Evolutionary conservation across 306 rosid species (phyloP), one percentile per base, ranked within the genome.

Genomic region (Quercus ilex): DNA sequence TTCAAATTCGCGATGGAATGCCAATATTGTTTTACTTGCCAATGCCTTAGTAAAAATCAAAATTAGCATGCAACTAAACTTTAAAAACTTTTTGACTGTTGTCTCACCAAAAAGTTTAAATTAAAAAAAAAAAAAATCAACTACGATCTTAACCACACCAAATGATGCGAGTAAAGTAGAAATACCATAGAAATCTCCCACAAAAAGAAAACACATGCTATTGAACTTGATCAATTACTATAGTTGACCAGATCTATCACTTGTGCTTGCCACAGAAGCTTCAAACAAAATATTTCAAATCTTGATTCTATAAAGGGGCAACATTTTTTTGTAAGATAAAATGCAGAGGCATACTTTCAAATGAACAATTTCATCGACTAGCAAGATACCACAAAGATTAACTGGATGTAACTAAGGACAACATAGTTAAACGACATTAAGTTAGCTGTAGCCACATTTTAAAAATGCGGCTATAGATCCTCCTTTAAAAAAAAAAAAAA

Each of bases 351-450:
- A 55, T 9, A 23, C 76, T 63, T 33, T 58, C 35, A 4, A 11
- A 14, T 30, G 20, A 73, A 77, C 31, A 79, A 43, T 80, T 78
- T 77, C 82, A 68, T 62, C 53, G 63, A 75, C 58, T 1, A 74
- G 69, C 77, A 53, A 67, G 60, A 83, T 35, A 35, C 41, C 8
- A 35, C 41, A 35, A 35, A 35, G 41, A 6, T 35, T 35, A 35
- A 35, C 0, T 35, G 2, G 41, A 35, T 35, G 41, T 35, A 35
- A 35, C 8, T 35, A 35, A 35, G 41, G 7, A 35, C 7, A 35
- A 35, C 41, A 35, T 0, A 5, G 2, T 5, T 35, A 35, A 35
- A 35, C 0, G 41, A 6, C 41, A 2, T 5, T 35, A 35, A 9
- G 41, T 35, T 35, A 35, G 41, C 0, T 35, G 43, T 38, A 38